Base-by-base conservation (phyloP, 2,329 filamentous ascomycete species). In the Xylariaceae sp. region DNA sequence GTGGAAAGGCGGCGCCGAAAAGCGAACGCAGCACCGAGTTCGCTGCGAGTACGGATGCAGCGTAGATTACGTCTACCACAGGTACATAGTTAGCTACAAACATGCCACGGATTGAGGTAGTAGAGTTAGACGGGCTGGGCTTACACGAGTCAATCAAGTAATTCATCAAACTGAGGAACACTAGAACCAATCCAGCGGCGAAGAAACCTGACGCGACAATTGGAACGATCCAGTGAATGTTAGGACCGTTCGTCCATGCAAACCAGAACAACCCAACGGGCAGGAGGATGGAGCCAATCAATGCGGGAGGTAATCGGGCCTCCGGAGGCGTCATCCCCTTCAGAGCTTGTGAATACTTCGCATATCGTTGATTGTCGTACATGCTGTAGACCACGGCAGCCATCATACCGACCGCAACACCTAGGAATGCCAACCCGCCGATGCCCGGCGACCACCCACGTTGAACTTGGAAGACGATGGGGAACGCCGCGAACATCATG, bases 211-310 rank as follows among this genome's bases (percentile, higher is more conserved):
- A 69, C 2, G 63, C 70, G 21, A 69, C 57, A 48, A 71, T 71
- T 14, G 69, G 70, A 68, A 87, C 79, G 48, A 80, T 77, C 75
- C 76, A 85, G 66, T 82, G 81, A 7, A 86, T 75, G 1, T 71
- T 70, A 0, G 78, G 74, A 14, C 73, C 76, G 64, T 85, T 85
- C 0, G 86, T 89, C 86, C 86, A 89, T 1, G 85, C 86, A 63
- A 89, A 88, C 78, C 83, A 84, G 76, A 89, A 88, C 18, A 89
- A 75, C 3, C 86, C 84, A 18, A 86, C 68, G 2, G 88, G 88
- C 2, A 91, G 74, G 2, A 81, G 75, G 19, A 89, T 69, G 14
- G 82, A 82, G 9, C 87, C 89, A 37, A 89, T 67, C 59, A 89
- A 80, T 46, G 81, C 81, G 4, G 83, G 79, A 0, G 83, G 81